Percentiles rank a stretch among this genome's conserved stretches.
phyloP scores from a whole-genome alignment of 2,329 filamentous ascomycete species.

The Nigrograna mackinnonii region DNA sequence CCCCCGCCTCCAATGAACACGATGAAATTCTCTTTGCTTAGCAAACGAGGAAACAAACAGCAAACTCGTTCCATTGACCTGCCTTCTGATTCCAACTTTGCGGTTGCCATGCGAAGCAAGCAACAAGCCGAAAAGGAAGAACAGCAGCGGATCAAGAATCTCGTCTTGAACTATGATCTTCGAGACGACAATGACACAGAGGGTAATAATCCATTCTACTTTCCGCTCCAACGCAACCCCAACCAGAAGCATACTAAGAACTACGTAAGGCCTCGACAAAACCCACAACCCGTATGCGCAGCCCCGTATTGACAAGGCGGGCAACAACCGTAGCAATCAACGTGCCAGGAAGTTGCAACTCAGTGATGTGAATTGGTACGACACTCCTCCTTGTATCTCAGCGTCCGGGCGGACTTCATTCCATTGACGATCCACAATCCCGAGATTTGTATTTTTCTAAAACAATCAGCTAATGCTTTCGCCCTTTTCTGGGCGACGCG shows the following conservation, averaged over 20 bases:
- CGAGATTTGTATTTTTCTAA: no score
- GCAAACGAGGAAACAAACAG: constrained; percentile 93
- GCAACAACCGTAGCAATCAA: constrained; percentile 72
- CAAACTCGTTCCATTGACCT: constrained; percentile 93
- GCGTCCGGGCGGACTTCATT: no score
- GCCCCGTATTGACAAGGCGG: constrained; percentile 58
- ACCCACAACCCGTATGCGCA: constrained; percentile 47
- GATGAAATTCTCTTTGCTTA: constrained; percentile 97
- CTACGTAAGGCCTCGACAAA: constrained; percentile 43
- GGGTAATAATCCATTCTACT: constrained; percentile 62
- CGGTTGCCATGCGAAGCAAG: constrained; percentile 93
- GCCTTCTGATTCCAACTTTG: constrained; percentile 89
- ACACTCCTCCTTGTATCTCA: constrained; percentile 22
- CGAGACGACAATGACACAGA: constrained; percentile 75
- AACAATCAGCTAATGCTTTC: no score
- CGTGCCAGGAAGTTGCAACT: constrained; percentile 89
- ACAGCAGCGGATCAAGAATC: constrained; percentile 96
- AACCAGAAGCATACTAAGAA: constrained; percentile 52
- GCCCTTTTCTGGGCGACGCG: no score
- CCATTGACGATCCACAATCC: no score
- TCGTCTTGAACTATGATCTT: constrained; percentile 95
- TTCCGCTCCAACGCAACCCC: constrained; percentile 47
- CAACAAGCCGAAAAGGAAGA: constrained; percentile 95
- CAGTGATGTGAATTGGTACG: constrained; percentile 97
- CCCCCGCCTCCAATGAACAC: constrained; percentile 53